Base-by-base conservation (phyloP, 2,329 filamentous ascomycete genomes). In the Apiospora aurea region DNA sequence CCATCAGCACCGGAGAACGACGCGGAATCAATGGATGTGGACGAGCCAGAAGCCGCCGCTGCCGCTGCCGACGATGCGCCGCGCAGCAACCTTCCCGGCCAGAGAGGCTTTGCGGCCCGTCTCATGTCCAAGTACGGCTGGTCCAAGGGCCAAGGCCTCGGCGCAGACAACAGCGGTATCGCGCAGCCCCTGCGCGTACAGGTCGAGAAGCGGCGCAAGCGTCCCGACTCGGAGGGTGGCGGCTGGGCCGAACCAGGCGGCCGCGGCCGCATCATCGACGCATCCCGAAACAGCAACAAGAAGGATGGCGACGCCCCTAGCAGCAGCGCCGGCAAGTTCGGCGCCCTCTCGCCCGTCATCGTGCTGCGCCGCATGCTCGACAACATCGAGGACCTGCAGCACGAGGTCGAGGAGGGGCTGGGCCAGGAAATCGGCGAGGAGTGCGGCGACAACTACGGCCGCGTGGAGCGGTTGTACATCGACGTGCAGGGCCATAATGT, bases 371-470 rank as follows among this genome's bases (percentile, higher is more conserved):
- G 94, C 69, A 98, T 98, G 93, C 88, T 98, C 1, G 91, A 96
- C 74, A 93, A 92, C 7, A 91, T 98, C 86, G 88, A 84, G 1
- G 86, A 97, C 79, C 83, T 97, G 64, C 89, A 92, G 72, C 87
- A 86, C n/a, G 96, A 98, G 81, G 90, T 97, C 68, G 89, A 91
- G 72, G 87, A 88, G 18, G 90, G 90, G 0, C 84, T 99, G 69
- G 92, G 96, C 76, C 96, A 98, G 83, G 95, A 98, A 81, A 98
- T 99, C 81, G 96, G 96, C 8, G 94, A 98, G 78, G 94, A 97
- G 80, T 98, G 97, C 81, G 92, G 91, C 69, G 90, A 94, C 75
- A 95, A 95, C 90, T 97, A 97, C 80, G 95, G 95, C 21, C 89
- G 90, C 64, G 93, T 97, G 6, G 93, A 97, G 81, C 87, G 94